Percentiles rank a stretch among this genome's conserved stretches.
Conservation (phyloP, 495 filamentous ascomycete species). For the Niebla homalea region DNA sequence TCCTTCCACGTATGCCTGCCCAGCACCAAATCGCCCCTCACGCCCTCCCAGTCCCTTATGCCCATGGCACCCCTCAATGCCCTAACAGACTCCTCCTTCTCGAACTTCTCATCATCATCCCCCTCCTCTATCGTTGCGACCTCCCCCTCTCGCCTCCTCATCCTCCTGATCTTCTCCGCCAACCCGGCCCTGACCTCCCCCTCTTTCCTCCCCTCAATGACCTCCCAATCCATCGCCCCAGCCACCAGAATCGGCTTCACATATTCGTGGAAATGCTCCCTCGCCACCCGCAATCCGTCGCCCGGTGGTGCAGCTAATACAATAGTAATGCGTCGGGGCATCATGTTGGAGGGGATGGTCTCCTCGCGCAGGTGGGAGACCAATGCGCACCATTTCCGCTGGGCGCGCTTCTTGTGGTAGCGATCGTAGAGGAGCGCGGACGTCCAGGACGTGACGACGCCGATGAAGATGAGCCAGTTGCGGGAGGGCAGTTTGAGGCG, state of each 20-base stretch:
- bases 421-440: constrained; percentile 79
- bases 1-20: constrained; percentile 96
- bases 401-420: constrained; percentile 66
- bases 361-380: constrained; percentile 81
- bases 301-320: constrained; percentile 75
- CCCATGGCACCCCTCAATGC: constrained; percentile 44
- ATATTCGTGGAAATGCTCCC: constrained; percentile 92
- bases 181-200: constrained; percentile 74
- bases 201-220: constrained; percentile 78
- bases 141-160: constrained; percentile 44
- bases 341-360: constrained; percentile 49
- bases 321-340: constrained; percentile 77
- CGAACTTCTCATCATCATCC: constrained; percentile 26
- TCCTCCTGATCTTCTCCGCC: constrained; percentile 66
- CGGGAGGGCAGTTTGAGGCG: constrained; percentile 73
- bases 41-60: constrained; percentile 55
- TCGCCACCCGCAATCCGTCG: constrained; percentile 64
- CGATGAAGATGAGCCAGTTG: constrained; percentile 93
- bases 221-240: constrained; percentile 85
- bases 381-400: constrained; percentile 72
- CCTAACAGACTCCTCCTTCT: constrained; percentile 40
- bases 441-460: constrained; percentile 62
- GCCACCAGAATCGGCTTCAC: constrained; percentile 87
- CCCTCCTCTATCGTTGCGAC: constrained; percentile 25
- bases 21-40: constrained; percentile 73